Conservation (phyloP, 805 yeast species). For the Yamadazyma kitorensis region DNA sequence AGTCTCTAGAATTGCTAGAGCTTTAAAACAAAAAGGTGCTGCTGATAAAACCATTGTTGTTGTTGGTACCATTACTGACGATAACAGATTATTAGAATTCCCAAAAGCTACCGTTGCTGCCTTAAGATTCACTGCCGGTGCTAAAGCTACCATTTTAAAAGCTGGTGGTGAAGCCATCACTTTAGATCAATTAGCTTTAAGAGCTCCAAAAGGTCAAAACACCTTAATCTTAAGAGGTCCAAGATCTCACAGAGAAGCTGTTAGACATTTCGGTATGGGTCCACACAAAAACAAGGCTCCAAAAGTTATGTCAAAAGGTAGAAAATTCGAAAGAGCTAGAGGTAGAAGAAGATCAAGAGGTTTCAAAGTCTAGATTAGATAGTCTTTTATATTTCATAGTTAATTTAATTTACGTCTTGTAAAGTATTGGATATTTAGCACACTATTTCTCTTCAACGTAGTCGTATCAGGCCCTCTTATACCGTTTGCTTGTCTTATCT, state of each 20-base stretch:
- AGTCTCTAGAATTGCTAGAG: conserved; percentile 84
- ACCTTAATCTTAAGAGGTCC: conserved; percentile 98
- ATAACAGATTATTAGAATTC: conserved; percentile 86
- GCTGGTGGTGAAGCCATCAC: conserved; percentile 99
- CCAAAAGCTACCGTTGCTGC: conserved; percentile 99
- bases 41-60: conserved; percentile 91
- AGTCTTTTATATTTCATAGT: conserved; percentile 2
- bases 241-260: conserved; percentile 98
- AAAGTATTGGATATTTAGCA: conserved; percentile 1
- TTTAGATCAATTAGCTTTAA: conserved; percentile 97
- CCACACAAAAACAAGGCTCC: conserved; percentile 99
- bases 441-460: no score
- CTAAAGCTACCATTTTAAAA: conserved; percentile 94
- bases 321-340: conserved; percentile 99
- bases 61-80: conserved; percentile 99
- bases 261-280: conserved; percentile 99
- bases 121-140: conserved; percentile 98
- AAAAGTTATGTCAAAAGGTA: conserved; percentile 94
- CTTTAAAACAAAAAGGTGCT: conserved; percentile 79
- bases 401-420: conserved; percentile 3
- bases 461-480: no score
- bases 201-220: conserved; percentile 99
- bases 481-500: no score
- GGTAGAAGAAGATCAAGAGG: conserved; percentile 99
- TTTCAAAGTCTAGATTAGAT: conserved; percentile 91